A percentile compares a stretch with the other conserved stretches of the same genome.
Evolutionary conservation across 2,329 filamentous ascomycete species (phyloP).

Genomic region (Penicillium polonicum): DNA sequence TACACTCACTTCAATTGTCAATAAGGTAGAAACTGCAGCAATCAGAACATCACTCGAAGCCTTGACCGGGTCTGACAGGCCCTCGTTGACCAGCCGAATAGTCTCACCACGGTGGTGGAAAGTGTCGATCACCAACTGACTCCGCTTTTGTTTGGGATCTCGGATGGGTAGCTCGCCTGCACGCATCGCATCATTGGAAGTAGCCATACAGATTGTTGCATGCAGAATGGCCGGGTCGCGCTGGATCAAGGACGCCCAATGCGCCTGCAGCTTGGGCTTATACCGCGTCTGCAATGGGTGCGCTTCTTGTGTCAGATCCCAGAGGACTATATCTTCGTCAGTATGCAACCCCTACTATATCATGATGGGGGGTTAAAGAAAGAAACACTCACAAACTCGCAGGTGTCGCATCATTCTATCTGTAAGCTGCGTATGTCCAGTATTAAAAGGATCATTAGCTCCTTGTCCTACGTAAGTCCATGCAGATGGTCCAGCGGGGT

Average conservation of each 20-base stretch:
- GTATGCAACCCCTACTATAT: constrained; percentile 1
- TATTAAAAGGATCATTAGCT: constrained; percentile 38
- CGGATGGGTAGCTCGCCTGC: constrained; percentile 35
- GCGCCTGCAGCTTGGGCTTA: constrained; percentile 34
- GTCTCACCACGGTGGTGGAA: constrained; percentile 42
- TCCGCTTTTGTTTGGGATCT: constrained; percentile 33
- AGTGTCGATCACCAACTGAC: constrained; percentile 37
- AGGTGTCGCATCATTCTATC: constrained; percentile 41
- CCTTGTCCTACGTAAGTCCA: constrained; percentile 35
- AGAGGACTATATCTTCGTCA: constrained; percentile 30
- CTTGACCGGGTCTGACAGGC: constrained; percentile 38
- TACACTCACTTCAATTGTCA: constrained; percentile 40
- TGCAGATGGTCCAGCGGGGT: constrained; percentile 14
- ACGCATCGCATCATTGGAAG: constrained; percentile 37
- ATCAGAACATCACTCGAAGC: constrained; percentile 43
- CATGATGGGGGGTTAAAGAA: not conserved
- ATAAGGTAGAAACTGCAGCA: constrained; percentile 39
- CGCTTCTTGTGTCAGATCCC: constrained; percentile 36
- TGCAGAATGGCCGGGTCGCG: constrained; percentile 39
- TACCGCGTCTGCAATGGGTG: constrained; percentile 38
- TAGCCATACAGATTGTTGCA: constrained; percentile 39
- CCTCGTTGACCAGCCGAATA: constrained; percentile 40
- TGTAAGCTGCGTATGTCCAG: constrained; percentile 37
- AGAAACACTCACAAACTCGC: constrained; percentile 33
- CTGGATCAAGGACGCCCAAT: constrained; percentile 39